These are phyloP conservation scores for Blepharisma stoltei DNA, from an alignment of 73 alveolate species.

Conservation along the genomic window DNA sequence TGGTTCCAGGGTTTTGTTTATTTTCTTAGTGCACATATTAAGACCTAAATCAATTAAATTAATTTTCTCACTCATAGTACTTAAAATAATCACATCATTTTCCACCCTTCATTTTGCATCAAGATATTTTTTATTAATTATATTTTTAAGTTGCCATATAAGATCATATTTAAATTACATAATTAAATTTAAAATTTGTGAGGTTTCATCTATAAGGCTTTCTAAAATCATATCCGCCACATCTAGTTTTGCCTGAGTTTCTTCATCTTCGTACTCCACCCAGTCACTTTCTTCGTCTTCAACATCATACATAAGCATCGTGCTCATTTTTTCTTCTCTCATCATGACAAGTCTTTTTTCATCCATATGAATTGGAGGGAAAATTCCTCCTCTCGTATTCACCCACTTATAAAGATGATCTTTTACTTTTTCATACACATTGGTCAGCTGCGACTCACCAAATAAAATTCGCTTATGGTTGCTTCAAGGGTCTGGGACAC, in stretches of 20 bases:
- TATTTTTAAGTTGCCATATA: too few species aligned
- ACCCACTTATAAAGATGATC: conserved; percentile 33
- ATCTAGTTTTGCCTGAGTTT: conserved; percentile 39
- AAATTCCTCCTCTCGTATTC: conserved; percentile 39
- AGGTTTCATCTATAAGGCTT: not conserved
- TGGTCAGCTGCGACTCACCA: conserved; percentile 30
- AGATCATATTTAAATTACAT: not conserved
- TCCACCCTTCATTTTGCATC: too few species aligned
- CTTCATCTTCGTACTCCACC: conserved; percentile 56
- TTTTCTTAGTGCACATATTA: too few species aligned
- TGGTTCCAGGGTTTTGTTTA: too few species aligned
- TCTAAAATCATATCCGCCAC: not conserved
- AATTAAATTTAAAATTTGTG: not conserved
- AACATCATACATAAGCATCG: conserved; percentile 45
- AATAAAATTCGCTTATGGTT: conserved; percentile 9
- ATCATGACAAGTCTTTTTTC: conserved; percentile 41
- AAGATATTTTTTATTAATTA: too few species aligned
- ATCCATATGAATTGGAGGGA: conserved; percentile 33
- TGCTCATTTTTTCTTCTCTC: conserved; percentile 48
- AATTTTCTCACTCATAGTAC: too few species aligned
- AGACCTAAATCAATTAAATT: too few species aligned
- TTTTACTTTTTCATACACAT: conserved; percentile 11
- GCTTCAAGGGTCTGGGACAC: conserved; percentile 87
- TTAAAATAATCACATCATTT: too few species aligned
- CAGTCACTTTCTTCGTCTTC: conserved; percentile 48